phyloP scores from a whole-genome alignment of 176 grass and related monocot species.

The Oryza nivara region DNA sequence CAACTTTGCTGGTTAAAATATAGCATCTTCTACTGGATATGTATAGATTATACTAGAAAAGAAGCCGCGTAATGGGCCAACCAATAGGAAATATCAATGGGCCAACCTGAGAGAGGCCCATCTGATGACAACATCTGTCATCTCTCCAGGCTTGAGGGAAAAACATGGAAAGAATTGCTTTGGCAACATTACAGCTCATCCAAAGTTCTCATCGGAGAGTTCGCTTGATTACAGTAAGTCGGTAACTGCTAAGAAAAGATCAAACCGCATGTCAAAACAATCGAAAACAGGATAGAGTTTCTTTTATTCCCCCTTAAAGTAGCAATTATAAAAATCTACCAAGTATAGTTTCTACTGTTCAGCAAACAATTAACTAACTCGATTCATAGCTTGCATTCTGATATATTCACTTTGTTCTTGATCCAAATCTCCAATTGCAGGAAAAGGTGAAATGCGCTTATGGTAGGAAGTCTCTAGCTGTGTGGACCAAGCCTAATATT shows the following conservation, averaged over 20 bases:
- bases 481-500: too few relatives aligned
- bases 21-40: too few relatives aligned
- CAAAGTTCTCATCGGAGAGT: conserved; percentile 80
- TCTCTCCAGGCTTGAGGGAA: conserved; percentile 25
- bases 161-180: conserved; percentile 75
- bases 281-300: neutral
- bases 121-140: too few relatives aligned
- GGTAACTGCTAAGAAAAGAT: conserved; percentile 18
- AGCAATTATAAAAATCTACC: neutral
- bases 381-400: neutral
- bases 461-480: too few relatives aligned
- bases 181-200: conserved; percentile 73
- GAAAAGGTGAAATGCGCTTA: too few relatives aligned
- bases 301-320: neutral
- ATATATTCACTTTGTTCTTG: too few relatives aligned
- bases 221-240: conserved; percentile 52
- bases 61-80: too few relatives aligned
- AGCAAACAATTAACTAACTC: neutral
- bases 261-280: conserved; percentile 22
- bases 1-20: too few relatives aligned
- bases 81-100: too few relatives aligned
- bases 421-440: too few relatives aligned
- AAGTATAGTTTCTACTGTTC: neutral
- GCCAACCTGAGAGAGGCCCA: too few relatives aligned
- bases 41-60: too few relatives aligned